Evolutionary conservation across 176 grass and related monocot genomes (phyloP).

Genomic region (Carex scoparia): DNA sequence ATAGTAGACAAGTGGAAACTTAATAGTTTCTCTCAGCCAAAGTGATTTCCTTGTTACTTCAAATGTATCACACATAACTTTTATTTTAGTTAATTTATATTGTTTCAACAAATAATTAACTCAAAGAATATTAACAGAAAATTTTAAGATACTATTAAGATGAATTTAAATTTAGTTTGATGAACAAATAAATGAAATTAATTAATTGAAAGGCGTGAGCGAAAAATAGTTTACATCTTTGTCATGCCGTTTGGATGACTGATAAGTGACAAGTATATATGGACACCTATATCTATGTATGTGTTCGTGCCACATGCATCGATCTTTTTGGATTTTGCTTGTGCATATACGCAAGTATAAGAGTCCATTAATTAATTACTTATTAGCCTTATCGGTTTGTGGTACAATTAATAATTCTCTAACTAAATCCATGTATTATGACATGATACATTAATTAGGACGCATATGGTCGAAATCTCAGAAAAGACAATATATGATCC

Average conservation of each 20-base stretch:
- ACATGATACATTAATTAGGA: too few relatives aligned
- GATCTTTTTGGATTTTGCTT: background rate
- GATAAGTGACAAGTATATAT: background rate
- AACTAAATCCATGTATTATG: background rate
- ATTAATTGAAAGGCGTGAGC: background rate
- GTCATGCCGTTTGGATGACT: background rate
- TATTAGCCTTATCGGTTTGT: background rate
- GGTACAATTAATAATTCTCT: background rate
- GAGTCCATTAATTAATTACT: background rate
- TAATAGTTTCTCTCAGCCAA: too few relatives aligned
- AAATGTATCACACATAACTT: background rate
- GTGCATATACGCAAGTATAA: background rate
- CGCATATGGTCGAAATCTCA: background rate
- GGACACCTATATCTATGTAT: background rate
- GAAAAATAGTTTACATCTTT: background rate
- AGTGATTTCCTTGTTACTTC: too few relatives aligned
- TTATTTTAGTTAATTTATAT: background rate
- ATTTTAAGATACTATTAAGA: background rate
- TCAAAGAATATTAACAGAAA: background rate
- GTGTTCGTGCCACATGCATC: background rate
- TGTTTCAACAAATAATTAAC: background rate
- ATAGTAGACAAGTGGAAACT: too few relatives aligned
- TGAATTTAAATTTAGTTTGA: background rate
- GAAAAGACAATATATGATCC: background rate
- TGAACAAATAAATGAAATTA: background rate